Evolutionary conservation across 805 yeast genomes (phyloP).

Genomic region (Myxozyma geophila): DNA sequence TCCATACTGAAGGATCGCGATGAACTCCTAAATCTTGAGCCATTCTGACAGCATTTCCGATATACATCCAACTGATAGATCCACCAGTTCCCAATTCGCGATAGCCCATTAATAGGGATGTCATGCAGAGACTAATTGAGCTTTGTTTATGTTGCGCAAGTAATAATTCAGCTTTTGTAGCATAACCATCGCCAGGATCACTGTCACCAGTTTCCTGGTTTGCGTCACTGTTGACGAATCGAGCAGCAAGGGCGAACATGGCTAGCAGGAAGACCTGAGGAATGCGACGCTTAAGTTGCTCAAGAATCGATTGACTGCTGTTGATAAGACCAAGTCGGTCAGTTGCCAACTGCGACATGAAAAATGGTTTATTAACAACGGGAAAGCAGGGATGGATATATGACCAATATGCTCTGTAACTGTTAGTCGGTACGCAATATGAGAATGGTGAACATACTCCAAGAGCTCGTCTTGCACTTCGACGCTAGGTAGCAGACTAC

Average conservation of each 20-base stretch:
- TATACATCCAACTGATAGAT: slow-evolving; percentile 6
- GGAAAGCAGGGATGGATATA: slow-evolving; percentile 13
- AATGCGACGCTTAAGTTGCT: slow-evolving; percentile 7
- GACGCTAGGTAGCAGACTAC: background rate
- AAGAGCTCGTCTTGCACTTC: slow-evolving; percentile 6
- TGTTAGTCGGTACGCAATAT: background rate
- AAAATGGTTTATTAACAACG: background rate
- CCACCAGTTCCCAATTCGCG: slow-evolving; percentile 12
- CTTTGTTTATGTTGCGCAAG: slow-evolving; percentile 11
- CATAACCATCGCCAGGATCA: slow-evolving; percentile 6
- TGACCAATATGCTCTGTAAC: slow-evolving; percentile 3
- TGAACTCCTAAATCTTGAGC: slow-evolving; percentile 14
- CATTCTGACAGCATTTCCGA: slow-evolving; percentile 10
- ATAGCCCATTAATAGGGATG: slow-evolving; percentile 4
- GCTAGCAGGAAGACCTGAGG: slow-evolving; percentile 9
- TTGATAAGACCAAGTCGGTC: background rate
- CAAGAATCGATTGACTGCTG: background rate
- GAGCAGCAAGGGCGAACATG: slow-evolving; percentile 11
- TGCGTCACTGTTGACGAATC: background rate
- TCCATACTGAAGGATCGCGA: slow-evolving; percentile 12
- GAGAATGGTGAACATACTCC: background rate
- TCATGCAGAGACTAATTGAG: slow-evolving; percentile 4
- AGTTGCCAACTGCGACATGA: slow-evolving; percentile 1
- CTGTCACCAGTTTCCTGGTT: background rate
- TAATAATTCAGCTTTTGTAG: slow-evolving; percentile 1